A percentile compares a stretch with the other conserved stretches of the same genome.
Conservation (phyloP, 768 basidiomycete genomes). For the Chalciporus sphaerocephalus region DNA sequence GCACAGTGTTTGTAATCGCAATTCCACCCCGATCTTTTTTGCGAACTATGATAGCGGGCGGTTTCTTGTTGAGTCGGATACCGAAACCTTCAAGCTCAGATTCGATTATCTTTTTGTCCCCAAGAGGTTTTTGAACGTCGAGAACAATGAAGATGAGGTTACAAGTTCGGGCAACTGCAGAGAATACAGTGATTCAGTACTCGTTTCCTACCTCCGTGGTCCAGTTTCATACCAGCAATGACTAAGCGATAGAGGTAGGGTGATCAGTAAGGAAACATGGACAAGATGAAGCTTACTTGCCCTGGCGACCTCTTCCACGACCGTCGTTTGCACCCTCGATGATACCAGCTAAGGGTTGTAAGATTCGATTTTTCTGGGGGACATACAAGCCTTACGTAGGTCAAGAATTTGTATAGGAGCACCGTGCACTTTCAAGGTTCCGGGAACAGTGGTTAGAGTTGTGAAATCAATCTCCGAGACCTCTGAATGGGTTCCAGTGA, state of each 20-base stretch:
- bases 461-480: slow-evolving; percentile 97
- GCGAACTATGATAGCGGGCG: slow-evolving; percentile 79
- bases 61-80: slow-evolving; percentile 91
- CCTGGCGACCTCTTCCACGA: slow-evolving; percentile 92
- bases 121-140: slow-evolving; percentile 96
- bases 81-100: slow-evolving; percentile 96
- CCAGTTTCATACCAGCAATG: slow-evolving; percentile 60
- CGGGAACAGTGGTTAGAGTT: slow-evolving; percentile 91
- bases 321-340: slow-evolving; percentile 98
- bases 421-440: slow-evolving; percentile 91
- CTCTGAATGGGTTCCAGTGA: slow-evolving; percentile 95
- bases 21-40: slow-evolving; percentile 89
- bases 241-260: slow-evolving; percentile 43
- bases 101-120: slow-evolving; percentile 90
- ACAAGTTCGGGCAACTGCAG: slow-evolving; percentile 89
- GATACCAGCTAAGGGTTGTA: slow-evolving; percentile 69
- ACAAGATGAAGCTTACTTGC: slow-evolving; percentile 36
- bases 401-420: slow-evolving; percentile 95
- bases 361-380: slow-evolving; percentile 5
- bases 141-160: slow-evolving; percentile 98
- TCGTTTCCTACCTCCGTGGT: slow-evolving; percentile 6
- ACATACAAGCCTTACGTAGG: slow-evolving; percentile 56
- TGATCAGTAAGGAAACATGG: slow-evolving; percentile 18
- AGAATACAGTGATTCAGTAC: background rate
- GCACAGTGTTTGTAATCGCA: slow-evolving; percentile 94